A percentile compares a stretch with the other conserved stretches of the same genome.
Evolutionary conservation across 108 stramenopile species (phyloP).

Genomic region (Nitzschia sp.): DNA sequence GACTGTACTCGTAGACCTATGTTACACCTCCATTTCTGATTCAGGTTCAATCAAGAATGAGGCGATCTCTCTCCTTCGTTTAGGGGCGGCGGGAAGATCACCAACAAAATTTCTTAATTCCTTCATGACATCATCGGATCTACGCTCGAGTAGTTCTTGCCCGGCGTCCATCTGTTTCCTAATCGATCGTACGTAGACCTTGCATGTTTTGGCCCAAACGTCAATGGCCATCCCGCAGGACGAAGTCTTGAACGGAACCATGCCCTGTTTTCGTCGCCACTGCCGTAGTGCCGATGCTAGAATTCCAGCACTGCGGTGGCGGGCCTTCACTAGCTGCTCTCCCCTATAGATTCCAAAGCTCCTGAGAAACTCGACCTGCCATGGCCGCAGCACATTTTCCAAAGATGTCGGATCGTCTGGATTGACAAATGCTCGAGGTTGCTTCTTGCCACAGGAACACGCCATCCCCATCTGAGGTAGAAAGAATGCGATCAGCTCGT

Average conservation of each 20-base stretch:
- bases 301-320: constrained; percentile 43
- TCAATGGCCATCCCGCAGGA: constrained; percentile 69
- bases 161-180: constrained; percentile 47
- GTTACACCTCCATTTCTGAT: constrained; percentile 33
- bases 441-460: constrained; percentile 59
- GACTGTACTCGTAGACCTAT: too few species aligned
- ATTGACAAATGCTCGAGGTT: constrained; percentile 15
- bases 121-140: constrained; percentile 16
- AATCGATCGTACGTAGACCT: constrained; percentile 63
- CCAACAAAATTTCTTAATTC: constrained; percentile 34
- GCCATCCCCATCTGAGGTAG: constrained; percentile 76
- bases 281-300: constrained; percentile 49
- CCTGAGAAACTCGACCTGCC: constrained; percentile 68
- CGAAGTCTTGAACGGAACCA: constrained; percentile 48
- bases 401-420: constrained; percentile 63
- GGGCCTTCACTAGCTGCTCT: constrained; percentile 54
- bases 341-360: constrained; percentile 46
- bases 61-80: not conserved
- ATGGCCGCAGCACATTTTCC: constrained; percentile 64
- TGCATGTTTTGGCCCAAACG: constrained; percentile 73
- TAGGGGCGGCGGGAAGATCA: constrained; percentile 27
- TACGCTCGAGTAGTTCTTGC: constrained; percentile 15
- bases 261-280: constrained; percentile 50
- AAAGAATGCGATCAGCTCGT: constrained; percentile 68
- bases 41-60: constrained; percentile 14